phyloP scores from a whole-genome alignment of 2,329 filamentous ascomycete species.

The Rutstroemia sp. region DNA sequence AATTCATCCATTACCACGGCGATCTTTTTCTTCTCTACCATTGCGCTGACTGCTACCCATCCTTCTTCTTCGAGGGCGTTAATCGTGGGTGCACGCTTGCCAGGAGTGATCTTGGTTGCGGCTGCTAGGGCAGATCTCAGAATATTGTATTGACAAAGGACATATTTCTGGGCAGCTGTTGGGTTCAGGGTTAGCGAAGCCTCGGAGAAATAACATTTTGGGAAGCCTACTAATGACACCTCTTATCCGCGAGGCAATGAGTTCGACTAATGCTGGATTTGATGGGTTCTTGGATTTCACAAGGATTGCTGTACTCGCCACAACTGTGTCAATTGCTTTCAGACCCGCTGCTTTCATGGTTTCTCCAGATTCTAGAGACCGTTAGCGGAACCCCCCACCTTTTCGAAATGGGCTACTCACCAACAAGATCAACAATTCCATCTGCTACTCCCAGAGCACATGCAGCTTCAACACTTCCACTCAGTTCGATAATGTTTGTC shows the following conservation, averaged over 20 bases:
- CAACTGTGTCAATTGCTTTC: slow-evolving; percentile 88
- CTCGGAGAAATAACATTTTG: not conserved
- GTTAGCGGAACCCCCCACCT: slow-evolving; percentile 13
- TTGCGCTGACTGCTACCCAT: slow-evolving; percentile 91
- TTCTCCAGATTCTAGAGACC: slow-evolving; percentile 75
- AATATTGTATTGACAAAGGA: slow-evolving; percentile 96
- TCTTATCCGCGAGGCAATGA: slow-evolving; percentile 79
- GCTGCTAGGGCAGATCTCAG: slow-evolving; percentile 58
- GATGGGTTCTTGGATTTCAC: slow-evolving; percentile 84
- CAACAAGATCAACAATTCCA: slow-evolving; percentile 94
- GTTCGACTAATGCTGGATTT: slow-evolving; percentile 70
- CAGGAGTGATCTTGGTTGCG: slow-evolving; percentile 76
- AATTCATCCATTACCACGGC: slow-evolving; percentile 31
- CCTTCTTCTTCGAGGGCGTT: slow-evolving; percentile 81
- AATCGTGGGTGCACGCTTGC: slow-evolving; percentile 87
- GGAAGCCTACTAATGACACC: slow-evolving; percentile 72
- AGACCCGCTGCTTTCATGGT: slow-evolving; percentile 96
- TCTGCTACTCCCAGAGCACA: slow-evolving; percentile 94
- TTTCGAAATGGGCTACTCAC: slow-evolving; percentile 42
- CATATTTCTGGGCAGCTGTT: slow-evolving; percentile 76
- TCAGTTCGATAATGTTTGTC: slow-evolving; percentile 89
- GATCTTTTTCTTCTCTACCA: slow-evolving; percentile 47
- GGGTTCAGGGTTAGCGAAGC: not conserved
- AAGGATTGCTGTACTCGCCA: slow-evolving; percentile 79
- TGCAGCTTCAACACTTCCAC: slow-evolving; percentile 93